phyloP scores from a whole-genome alignment of 2,329 filamentous ascomycete genomes.

The Arthrobotrys megalospora region DNA sequence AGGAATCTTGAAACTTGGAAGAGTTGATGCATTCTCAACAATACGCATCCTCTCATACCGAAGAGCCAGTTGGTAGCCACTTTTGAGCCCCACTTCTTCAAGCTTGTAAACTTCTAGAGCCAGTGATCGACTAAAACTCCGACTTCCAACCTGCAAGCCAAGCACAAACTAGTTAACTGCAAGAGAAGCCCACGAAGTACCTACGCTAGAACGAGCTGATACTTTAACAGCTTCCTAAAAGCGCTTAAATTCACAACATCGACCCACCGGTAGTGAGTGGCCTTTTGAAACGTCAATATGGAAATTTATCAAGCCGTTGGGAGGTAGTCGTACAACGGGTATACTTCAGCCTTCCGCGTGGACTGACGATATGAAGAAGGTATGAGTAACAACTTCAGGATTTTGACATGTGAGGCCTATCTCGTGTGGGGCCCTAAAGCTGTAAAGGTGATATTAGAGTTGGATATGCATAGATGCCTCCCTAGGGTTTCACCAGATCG shows the following conservation, averaged over 20 bases:
- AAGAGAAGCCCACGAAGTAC: conserved; percentile 17
- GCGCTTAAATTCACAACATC: conserved; percentile 1
- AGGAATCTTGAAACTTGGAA: not conserved
- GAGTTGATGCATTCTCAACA: not conserved
- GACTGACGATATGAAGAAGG: not conserved
- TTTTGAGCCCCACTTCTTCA: not conserved
- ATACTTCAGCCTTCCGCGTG: not conserved
- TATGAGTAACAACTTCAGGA: not conserved
- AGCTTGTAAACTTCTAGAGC: not conserved
- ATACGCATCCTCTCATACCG: not conserved
- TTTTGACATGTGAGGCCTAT: conserved; percentile 11
- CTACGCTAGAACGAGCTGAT: conserved; percentile 36
- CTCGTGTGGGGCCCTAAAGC: not conserved
- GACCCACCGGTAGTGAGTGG: conserved; percentile 3
- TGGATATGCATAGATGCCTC: not conserved
- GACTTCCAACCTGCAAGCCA: not conserved
- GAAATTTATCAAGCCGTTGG: conserved; percentile 13
- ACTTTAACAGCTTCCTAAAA: conserved; percentile 47
- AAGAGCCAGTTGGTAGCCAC: not conserved
- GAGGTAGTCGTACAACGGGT: not conserved
- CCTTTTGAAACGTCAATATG: conserved; percentile 33
- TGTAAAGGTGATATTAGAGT: not conserved
- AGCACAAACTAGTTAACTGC: conserved; percentile 8
- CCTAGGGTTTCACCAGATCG: conserved; percentile 1
- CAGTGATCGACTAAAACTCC: not conserved